These are phyloP conservation scores for Lepidium sativum DNA, from an alignment of 345 rosid species.

Conservation along the genomic window DNA sequence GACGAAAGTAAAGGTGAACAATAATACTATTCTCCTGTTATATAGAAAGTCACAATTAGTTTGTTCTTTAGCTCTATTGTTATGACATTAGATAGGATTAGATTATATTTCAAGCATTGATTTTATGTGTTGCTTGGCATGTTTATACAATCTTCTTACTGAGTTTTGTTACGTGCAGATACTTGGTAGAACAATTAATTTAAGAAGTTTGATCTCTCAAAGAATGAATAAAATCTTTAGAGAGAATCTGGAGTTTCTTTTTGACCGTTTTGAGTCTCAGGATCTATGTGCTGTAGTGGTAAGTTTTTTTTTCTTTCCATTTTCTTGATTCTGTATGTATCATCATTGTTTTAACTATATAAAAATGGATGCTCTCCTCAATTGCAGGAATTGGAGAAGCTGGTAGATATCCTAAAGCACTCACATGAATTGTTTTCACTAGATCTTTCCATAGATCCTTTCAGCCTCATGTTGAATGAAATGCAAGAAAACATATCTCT, in stretches of 20 bases:
- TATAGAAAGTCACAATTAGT: not conserved
- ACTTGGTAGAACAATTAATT: conserved; percentile 88
- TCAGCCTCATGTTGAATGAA: conserved; percentile 81
- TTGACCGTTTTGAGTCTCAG: conserved; percentile 94
- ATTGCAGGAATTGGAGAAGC: conserved; percentile 85
- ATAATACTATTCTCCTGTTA: not conserved
- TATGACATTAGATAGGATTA: not conserved
- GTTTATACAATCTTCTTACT: conserved; percentile 18
- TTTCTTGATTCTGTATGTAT: not conserved
- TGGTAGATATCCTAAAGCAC: conserved; percentile 66
- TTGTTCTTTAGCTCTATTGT: not conserved
- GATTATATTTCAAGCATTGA: conserved; percentile 1
- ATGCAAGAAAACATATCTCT: conserved; percentile 96
- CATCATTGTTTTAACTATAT: not conserved
- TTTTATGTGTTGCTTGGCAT: not conserved
- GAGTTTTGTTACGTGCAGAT: conserved; percentile 37
- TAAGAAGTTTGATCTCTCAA: conserved; percentile 83
- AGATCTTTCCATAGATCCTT: conserved; percentile 76
- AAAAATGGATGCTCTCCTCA: conserved; percentile 4
- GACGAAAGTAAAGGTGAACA: conserved; percentile 92
- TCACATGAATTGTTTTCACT: conserved; percentile 72
- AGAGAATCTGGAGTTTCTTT: conserved; percentile 93
- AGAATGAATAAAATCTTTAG: conserved; percentile 89
- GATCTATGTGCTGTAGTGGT: conserved; percentile 95
- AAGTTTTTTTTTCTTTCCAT: not conserved